phyloP scores from a whole-genome alignment of 2,329 filamentous ascomycete genomes.

The Nothophaeocryptopus gaeumannii region DNA sequence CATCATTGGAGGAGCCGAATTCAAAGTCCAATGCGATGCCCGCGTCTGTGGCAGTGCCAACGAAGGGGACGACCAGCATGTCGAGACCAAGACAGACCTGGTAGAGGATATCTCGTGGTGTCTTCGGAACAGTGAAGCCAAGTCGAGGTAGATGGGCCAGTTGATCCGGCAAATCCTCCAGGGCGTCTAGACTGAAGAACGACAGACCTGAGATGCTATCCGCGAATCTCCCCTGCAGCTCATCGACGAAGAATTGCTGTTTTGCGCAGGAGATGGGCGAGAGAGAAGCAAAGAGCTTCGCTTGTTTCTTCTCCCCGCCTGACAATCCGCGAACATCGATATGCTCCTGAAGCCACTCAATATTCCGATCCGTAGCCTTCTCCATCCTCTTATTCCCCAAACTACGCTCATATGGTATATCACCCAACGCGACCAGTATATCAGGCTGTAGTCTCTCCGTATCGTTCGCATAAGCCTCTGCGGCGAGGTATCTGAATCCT shows the following conservation, averaged over 20 bases:
- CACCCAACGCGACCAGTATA: constrained; percentile 73
- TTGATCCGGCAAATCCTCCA: constrained; percentile 63
- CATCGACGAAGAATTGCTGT: constrained; percentile 77
- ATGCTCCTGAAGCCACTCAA: constrained; percentile 73
- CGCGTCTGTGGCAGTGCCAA: constrained; percentile 71
- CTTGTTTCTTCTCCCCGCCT: constrained; percentile 4
- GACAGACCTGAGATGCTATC: constrained; percentile 66
- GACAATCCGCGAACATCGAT: constrained; percentile 38
- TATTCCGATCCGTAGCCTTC: constrained; percentile 83
- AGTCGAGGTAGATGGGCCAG: constrained; percentile 68
- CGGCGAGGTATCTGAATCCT: constrained; percentile 71
- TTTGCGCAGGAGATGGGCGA: constrained; percentile 71
- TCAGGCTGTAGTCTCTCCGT: constrained; percentile 70
- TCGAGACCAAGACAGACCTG: constrained; percentile 78
- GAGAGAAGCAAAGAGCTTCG: constrained; percentile 63
- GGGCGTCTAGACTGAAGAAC: constrained; percentile 69
- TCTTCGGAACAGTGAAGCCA: constrained; percentile 66
- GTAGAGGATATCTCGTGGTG: constrained; percentile 73
- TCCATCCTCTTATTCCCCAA: constrained; percentile 62
- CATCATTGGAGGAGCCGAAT: constrained; percentile 47
- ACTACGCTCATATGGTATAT: constrained; percentile 60
- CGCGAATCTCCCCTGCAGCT: constrained; percentile 63
- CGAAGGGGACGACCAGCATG: constrained; percentile 72
- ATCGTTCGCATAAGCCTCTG: constrained; percentile 65
- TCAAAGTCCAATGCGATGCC: constrained; percentile 79